Conservation (phyloP, 805 yeast genomes). For the Candida multigemmis region DNA sequence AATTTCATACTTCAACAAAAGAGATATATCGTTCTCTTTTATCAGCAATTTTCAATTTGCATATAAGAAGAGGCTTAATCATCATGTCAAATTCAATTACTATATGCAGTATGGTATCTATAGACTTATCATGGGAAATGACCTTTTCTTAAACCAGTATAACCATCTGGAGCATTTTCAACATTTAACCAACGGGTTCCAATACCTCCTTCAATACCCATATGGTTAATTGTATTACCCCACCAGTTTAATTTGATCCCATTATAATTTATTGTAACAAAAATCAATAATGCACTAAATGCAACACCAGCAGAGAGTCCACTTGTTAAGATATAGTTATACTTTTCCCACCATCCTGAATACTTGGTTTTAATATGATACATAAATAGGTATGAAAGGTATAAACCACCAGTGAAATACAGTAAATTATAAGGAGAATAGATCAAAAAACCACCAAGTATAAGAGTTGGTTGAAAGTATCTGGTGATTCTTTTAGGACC, state of each 20-base stretch:
- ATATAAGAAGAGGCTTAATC: neutral
- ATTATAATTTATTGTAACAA: conserved; percentile 43
- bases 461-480: conserved; percentile 46
- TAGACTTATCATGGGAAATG: conserved; percentile 14
- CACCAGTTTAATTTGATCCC: conserved; percentile 46
- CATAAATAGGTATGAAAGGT: conserved; percentile 48
- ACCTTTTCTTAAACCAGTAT: conserved; percentile 19
- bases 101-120: too few relatives aligned
- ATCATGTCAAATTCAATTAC: too few relatives aligned
- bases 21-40: too few relatives aligned
- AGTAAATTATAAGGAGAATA: conserved; percentile 45
- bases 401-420: conserved; percentile 53
- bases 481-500: conserved; percentile 24
- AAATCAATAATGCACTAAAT: conserved; percentile 48
- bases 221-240: conserved; percentile 39
- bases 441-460: conserved; percentile 40
- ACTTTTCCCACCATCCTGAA: conserved; percentile 62
- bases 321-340: conserved; percentile 54
- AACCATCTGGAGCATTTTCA: conserved; percentile 21
- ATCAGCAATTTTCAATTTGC: too few relatives aligned
- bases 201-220: conserved; percentile 29
- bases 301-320: conserved; percentile 59
- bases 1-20: too few relatives aligned
- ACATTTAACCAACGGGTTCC: conserved; percentile 20
- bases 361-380: conserved; percentile 41